Evolutionary conservation across 306 rosid genomes (phyloP).

Genomic region (Alnus glutinosa): DNA sequence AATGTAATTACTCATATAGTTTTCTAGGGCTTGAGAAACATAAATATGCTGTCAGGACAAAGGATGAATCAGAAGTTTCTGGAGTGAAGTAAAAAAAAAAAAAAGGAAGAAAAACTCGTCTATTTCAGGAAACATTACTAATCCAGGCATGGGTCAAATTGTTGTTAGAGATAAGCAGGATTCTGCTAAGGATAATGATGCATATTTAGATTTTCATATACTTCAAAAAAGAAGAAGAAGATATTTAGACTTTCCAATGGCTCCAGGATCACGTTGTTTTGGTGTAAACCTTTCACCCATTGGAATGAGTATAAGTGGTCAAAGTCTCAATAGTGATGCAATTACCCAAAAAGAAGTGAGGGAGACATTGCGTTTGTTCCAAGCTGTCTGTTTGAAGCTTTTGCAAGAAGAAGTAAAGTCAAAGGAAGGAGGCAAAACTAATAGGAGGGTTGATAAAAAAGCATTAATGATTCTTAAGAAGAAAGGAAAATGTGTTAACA

Average conservation of each 20-base stretch:
- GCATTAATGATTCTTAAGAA: constrained; percentile 64
- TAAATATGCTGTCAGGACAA: constrained; percentile 41
- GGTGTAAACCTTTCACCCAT: constrained; percentile 55
- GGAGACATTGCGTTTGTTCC: constrained; percentile 73
- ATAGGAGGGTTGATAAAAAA: constrained; percentile 56
- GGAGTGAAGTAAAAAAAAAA: constrained; percentile 34
- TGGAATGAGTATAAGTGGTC: constrained; percentile 34
- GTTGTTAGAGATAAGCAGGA: constrained; percentile 38
- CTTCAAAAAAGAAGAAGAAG: constrained; percentile 25
- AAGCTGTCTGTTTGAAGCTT: constrained; percentile 72
- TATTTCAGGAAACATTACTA: constrained; percentile 16
- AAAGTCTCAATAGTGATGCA: constrained; percentile 32
- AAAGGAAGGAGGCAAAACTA: constrained; percentile 29
- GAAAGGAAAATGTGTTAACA: constrained; percentile 55
- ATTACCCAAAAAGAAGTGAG: constrained; percentile 62
- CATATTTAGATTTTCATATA: constrained; percentile 35
- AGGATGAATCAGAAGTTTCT: constrained; percentile 25
- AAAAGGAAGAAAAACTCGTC: constrained; percentile 7
- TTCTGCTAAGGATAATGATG: constrained; percentile 26
- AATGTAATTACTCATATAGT: background rate
- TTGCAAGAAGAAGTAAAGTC: constrained; percentile 69
- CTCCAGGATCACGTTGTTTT: constrained; percentile 24
- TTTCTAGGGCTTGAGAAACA: constrained; percentile 27
- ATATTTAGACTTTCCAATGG: constrained; percentile 25
- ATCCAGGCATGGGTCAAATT: constrained; percentile 42